A percentile compares a stretch with the other conserved stretches of the same genome.
Evolutionary conservation across 768 basidiomycete species (phyloP).

Genomic region (Solioccasus polychromus): DNA sequence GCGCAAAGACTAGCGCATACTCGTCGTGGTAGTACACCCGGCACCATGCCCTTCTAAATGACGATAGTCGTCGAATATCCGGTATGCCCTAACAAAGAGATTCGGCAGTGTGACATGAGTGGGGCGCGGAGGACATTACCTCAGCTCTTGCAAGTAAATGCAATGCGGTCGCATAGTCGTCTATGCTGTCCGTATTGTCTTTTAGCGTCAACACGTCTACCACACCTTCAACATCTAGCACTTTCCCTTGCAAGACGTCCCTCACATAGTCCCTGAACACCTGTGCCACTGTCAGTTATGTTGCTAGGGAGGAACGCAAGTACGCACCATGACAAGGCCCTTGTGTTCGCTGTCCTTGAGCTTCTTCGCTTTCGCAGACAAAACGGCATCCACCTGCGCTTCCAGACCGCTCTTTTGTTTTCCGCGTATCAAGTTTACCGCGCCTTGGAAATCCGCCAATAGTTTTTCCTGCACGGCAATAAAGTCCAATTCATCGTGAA

Average conservation of each 20-base stretch:
- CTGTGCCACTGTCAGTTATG: constrained; percentile 30
- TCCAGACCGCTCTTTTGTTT: constrained; percentile 62
- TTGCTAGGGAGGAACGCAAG: neutral
- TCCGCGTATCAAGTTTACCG: constrained; percentile 46
- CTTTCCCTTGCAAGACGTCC: constrained; percentile 69
- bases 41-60: constrained; percentile 80
- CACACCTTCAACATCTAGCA: constrained; percentile 72
- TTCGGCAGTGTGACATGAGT: constrained; percentile 2
- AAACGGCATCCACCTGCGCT: constrained; percentile 61
- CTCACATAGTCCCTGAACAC: constrained; percentile 69
- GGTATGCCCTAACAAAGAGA: constrained; percentile 56
- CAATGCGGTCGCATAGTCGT: constrained; percentile 68
- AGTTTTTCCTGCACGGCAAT: constrained; percentile 79
- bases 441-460: constrained; percentile 55
- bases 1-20: constrained; percentile 46
- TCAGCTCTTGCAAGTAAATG: constrained; percentile 58
- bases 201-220: constrained; percentile 85
- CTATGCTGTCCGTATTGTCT: constrained; percentile 59
- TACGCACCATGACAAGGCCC: constrained; percentile 43
- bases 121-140: constrained; percentile 34
- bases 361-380: constrained; percentile 50
- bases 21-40: constrained; percentile 86
- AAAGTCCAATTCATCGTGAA: constrained; percentile 87
- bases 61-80: constrained; percentile 61
- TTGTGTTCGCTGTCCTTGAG: constrained; percentile 39